These are phyloP conservation scores for Chara braunii DNA, from an alignment of 139 green algal genomes.

Conservation along the genomic window DNA sequence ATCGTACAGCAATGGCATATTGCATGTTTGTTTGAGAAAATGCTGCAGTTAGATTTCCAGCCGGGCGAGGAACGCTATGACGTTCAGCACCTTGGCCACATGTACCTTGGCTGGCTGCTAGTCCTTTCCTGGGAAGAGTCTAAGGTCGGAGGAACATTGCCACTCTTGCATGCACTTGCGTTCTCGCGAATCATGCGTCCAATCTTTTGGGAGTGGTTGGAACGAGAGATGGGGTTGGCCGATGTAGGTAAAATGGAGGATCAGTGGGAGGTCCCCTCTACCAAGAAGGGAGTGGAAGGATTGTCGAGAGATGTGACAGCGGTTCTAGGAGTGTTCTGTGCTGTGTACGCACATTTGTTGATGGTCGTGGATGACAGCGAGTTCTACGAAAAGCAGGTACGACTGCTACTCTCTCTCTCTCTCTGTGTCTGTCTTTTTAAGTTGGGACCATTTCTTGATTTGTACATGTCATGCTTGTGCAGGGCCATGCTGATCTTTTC, in stretches of 20 bases:
- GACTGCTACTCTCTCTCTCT: not conserved
- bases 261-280: not conserved
- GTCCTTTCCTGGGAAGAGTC: not conserved
- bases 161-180: constrained; percentile 2
- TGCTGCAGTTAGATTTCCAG: too few species aligned
- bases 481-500: too few species aligned
- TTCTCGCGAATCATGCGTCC: not conserved
- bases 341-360: constrained; percentile 55
- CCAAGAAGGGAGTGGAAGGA: not conserved
- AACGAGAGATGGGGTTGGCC: not conserved
- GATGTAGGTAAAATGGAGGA: not conserved
- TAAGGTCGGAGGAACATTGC: not conserved
- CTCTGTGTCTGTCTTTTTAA: not conserved
- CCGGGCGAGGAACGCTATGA: too few species aligned
- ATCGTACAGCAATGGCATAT: not conserved
- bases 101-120: not conserved
- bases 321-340: constrained; percentile 22
- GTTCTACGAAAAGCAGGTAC: constrained; percentile 57
- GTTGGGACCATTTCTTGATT: too few species aligned
- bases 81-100: not conserved
- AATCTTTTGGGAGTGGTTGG: not conserved
- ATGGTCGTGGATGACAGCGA: constrained; percentile 77
- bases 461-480: too few species aligned
- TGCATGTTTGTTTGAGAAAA: not conserved
- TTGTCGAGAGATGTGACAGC: not conserved